phyloP scores from a whole-genome alignment of 2,329 filamentous ascomycete genomes.

The Ceratocystis papillata region DNA sequence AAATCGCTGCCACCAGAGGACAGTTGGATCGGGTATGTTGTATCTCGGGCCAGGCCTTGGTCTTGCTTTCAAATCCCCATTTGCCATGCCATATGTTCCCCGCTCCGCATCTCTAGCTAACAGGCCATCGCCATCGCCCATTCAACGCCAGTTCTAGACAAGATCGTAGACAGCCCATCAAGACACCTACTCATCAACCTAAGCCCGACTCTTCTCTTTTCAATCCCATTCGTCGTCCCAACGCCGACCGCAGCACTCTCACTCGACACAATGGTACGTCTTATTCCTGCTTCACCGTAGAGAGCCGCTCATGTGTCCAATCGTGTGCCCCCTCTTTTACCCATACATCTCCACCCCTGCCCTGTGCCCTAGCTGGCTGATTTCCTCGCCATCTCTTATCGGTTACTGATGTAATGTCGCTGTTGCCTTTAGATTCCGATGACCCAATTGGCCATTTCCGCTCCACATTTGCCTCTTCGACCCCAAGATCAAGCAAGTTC shows the following conservation, averaged over 20 bases:
- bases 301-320: too few species aligned
- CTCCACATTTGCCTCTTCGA: slow-evolving; percentile 24
- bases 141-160: slow-evolving; percentile 8
- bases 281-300: too few species aligned
- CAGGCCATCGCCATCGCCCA: not conserved
- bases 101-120: not conserved
- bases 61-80: not conserved
- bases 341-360: not conserved
- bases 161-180: slow-evolving; percentile 18
- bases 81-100: not conserved
- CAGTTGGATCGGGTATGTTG: slow-evolving; percentile 86
- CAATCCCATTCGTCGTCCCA: slow-evolving; percentile 17
- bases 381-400: not conserved
- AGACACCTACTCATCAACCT: slow-evolving; percentile 22
- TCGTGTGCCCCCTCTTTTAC: not conserved
- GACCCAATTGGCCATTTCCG: slow-evolving; percentile 21
- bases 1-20: slow-evolving; percentile 68
- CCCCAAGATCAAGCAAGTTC: slow-evolving; percentile 7
- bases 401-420: not conserved
- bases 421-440: slow-evolving; percentile 12
- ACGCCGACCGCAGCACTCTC: slow-evolving; percentile 18
- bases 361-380: not conserved
- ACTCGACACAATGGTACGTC: slow-evolving; percentile 14
- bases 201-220: slow-evolving; percentile 27
- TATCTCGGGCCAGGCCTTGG: too few species aligned